phyloP scores from a whole-genome alignment of 148 eudicot species.

The Agrostemma githago region DNA sequence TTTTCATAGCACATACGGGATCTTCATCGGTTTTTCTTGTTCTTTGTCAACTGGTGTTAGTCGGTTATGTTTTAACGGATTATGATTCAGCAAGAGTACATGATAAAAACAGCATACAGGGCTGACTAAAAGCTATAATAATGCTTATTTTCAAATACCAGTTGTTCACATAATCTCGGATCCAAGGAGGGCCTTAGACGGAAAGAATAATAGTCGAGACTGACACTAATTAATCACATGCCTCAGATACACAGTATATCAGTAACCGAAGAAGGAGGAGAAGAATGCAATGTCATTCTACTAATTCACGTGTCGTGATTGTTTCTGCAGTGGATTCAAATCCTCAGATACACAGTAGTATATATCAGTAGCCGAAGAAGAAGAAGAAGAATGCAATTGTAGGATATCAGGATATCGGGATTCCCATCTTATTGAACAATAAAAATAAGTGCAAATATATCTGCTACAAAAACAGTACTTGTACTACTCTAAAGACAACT shows the following conservation, averaged over 20 bases:
- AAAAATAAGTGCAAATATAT: background rate
- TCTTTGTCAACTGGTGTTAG: background rate
- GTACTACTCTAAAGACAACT: background rate
- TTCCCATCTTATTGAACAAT: conserved; percentile 7
- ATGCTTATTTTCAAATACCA: background rate
- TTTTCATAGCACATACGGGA: background rate
- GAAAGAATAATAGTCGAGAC: background rate
- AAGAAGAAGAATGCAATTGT: background rate
- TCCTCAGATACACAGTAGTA: background rate
- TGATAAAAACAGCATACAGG: no score
- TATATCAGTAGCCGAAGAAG: background rate
- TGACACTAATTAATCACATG: background rate
- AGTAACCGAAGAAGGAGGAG: background rate
- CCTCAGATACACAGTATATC: background rate
- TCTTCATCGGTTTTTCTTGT: background rate
- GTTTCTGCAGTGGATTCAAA: no score
- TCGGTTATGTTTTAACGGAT: background rate
- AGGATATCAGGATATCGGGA: background rate
- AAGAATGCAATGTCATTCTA: background rate
- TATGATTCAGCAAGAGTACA: background rate
- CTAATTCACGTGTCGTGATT: no score
- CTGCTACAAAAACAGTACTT: background rate
- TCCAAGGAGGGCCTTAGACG: no score
- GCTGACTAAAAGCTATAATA: no score
- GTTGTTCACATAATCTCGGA: background rate